Conservation (phyloP, 2,329 filamentous ascomycete genomes). For the Colletotrichum sp. region DNA sequence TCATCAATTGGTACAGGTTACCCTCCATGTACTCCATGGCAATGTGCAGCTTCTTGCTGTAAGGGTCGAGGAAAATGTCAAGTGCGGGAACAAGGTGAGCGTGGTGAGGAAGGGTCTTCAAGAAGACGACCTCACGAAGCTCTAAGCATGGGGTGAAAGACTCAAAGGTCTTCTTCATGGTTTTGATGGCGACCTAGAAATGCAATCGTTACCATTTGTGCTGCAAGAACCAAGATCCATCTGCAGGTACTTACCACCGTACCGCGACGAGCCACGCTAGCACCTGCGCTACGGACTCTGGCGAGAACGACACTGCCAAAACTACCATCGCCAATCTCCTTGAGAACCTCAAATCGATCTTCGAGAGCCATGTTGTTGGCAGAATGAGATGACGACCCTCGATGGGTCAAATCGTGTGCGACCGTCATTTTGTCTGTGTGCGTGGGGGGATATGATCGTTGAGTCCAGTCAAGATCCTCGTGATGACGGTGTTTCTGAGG, state of each 20-base stretch:
- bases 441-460: conserved; percentile 17
- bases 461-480: conserved; percentile 22
- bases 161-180: conserved; percentile 99
- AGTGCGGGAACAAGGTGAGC: conserved; percentile 94
- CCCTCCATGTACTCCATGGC: conserved; percentile 99
- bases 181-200: conserved; percentile 92
- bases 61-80: conserved; percentile 97
- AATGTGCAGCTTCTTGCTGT: conserved; percentile 96
- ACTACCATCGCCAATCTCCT: conserved; percentile 98
- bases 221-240: background rate
- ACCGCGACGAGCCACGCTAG: conserved; percentile 85
- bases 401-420: conserved; percentile 74
- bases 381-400: conserved; percentile 64
- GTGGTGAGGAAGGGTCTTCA: conserved; percentile 86
- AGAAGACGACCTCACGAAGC: conserved; percentile 94
- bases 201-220: background rate
- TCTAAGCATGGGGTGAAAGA: conserved; percentile 90
- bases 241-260: conserved; percentile 75
- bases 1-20: conserved; percentile 99
- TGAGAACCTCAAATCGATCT: conserved; percentile 95
- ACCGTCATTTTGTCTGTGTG: conserved; percentile 69
- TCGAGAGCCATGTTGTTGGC: conserved; percentile 70
- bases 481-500: conserved; percentile 20
- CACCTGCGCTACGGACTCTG: conserved; percentile 87
- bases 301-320: conserved; percentile 96